phyloP scores from a whole-genome alignment of 371 early-diverging fungal genomes.

The Capillidium rhysosporum region DNA sequence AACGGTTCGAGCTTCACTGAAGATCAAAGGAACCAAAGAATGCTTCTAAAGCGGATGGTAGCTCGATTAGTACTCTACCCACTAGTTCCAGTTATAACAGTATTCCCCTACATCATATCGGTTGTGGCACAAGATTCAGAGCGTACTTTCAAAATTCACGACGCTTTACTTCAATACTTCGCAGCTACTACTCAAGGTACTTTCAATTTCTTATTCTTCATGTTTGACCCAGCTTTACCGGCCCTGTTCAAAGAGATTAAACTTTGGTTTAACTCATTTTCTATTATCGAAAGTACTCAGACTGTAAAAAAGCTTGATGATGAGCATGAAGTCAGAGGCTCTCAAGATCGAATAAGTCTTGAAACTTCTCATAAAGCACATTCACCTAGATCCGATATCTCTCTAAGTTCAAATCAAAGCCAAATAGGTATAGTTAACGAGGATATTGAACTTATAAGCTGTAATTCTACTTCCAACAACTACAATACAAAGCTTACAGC shows the following conservation, averaged over 20 bases:
- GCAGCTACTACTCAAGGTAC: neutral
- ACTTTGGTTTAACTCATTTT: no score
- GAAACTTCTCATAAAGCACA: no score
- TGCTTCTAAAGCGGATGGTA: neutral
- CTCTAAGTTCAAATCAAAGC: no score
- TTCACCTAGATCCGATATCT: no score
- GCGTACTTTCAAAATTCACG: neutral
- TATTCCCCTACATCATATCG: constrained; percentile 1
- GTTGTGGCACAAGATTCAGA: neutral
- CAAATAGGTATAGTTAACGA: no score
- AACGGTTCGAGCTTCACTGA: neutral
- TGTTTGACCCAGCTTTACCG: constrained; percentile 4
- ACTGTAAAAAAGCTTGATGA: no score
- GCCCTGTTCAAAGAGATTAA: neutral
- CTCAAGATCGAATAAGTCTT: no score
- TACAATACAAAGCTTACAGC: no score
- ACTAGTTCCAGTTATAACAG: neutral
- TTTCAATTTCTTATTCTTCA: constrained; percentile 4
- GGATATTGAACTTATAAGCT: no score
- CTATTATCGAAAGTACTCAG: no score
- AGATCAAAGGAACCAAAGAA: neutral
- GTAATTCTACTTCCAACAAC: no score
- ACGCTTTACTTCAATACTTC: neutral
- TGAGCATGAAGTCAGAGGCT: no score
- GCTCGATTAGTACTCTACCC: neutral